Conservation (phyloP, 345 rosid genomes). For the Acer yangbiense region DNA sequence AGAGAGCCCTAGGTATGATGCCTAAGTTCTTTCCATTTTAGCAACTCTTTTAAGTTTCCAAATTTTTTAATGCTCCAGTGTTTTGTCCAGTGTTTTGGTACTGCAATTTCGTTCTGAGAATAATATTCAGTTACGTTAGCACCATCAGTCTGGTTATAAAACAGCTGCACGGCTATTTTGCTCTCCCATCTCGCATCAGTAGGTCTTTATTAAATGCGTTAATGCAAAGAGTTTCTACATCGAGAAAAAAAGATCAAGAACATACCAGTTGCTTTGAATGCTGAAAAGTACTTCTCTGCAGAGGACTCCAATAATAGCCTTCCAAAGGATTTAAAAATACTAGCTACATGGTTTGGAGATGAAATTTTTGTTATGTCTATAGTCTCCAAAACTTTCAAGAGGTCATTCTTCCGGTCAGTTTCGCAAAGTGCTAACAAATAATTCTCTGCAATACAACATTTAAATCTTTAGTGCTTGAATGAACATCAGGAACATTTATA, state of each 20-base stretch:
- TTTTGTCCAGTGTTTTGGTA: not conserved
- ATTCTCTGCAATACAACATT: constrained; percentile 52
- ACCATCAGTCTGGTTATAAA: not conserved
- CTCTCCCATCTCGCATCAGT: not conserved
- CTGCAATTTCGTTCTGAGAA: not conserved
- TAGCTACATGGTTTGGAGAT: constrained; percentile 35
- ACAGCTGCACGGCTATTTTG: not conserved
- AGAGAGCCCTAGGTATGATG: not conserved
- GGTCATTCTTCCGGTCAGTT: constrained; percentile 53
- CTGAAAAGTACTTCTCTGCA: constrained; percentile 54
- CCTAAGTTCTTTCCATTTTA: not conserved
- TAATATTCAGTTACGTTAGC: not conserved
- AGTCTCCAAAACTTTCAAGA: constrained; percentile 55
- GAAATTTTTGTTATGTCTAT: constrained; percentile 60
- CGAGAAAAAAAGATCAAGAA: constrained; percentile 17
- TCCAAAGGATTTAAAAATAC: constrained; percentile 66
- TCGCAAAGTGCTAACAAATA: constrained; percentile 74
- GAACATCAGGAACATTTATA: not conserved
- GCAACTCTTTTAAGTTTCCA: not conserved
- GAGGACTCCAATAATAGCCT: constrained; percentile 55
- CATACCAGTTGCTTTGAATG: constrained; percentile 54
- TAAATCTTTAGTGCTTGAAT: constrained; percentile 4
- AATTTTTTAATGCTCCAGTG: not conserved
- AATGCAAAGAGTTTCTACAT: not conserved
- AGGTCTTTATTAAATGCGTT: not conserved